Conservation (phyloP, 805 yeast species). For the Lipomyces orientalis region DNA sequence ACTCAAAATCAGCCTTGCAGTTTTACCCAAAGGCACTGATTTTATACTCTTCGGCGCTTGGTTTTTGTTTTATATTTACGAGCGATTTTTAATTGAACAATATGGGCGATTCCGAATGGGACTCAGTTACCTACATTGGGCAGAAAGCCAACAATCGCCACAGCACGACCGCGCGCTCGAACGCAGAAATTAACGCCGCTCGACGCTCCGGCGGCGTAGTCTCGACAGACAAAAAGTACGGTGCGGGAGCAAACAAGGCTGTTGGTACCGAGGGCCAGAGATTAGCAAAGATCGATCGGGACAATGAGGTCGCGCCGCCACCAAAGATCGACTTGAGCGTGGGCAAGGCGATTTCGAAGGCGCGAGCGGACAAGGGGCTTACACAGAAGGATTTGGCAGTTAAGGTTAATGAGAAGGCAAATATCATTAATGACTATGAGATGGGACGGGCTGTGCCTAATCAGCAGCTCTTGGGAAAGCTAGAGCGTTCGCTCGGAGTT, state of each 20-base stretch:
- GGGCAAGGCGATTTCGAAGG: slow-evolving; percentile 85
- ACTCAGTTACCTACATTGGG: slow-evolving; percentile 86
- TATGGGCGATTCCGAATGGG: slow-evolving; percentile 70
- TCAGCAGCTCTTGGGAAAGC: slow-evolving; percentile 89
- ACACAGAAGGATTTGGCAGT: slow-evolving; percentile 98
- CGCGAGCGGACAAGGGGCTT: slow-evolving; percentile 83
- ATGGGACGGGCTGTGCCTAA: slow-evolving; percentile 96
- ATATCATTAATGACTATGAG: slow-evolving; percentile 93
- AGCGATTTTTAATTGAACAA: not conserved
- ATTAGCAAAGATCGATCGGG: slow-evolving; percentile 88
- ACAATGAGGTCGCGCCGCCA: slow-evolving; percentile 91
- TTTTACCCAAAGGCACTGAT: not conserved
- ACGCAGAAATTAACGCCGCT: slow-evolving; percentile 85
- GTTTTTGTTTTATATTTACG: not conserved
- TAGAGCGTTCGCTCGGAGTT: slow-evolving; percentile 92
- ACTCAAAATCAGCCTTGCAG: not conserved
- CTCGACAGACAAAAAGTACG: slow-evolving; percentile 92
- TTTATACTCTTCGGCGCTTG: not conserved
- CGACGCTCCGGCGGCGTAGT: slow-evolving; percentile 89
- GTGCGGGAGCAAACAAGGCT: slow-evolving; percentile 61
- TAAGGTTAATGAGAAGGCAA: slow-evolving; percentile 93
- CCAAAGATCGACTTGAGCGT: slow-evolving; percentile 83
- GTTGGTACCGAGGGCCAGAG: slow-evolving; percentile 92
- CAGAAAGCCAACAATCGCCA: slow-evolving; percentile 82
- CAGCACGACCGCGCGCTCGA: slow-evolving; percentile 77